These are phyloP conservation scores for Penicillium salamii DNA, from an alignment of 495 filamentous ascomycete genomes.

Conservation along the genomic window DNA sequence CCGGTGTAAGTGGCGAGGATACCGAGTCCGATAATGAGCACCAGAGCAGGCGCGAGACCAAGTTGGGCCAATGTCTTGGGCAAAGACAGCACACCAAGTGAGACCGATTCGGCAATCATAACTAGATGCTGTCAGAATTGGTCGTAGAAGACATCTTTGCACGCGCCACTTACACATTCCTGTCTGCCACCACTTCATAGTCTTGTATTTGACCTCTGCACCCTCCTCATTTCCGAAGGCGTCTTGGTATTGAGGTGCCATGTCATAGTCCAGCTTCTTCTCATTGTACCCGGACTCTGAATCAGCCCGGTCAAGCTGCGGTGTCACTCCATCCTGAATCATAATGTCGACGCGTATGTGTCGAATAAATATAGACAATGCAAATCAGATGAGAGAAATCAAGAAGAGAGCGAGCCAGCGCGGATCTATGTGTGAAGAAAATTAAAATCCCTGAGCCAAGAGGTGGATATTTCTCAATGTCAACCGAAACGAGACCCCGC, in stretches of 20 bases:
- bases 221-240: slow-evolving; percentile 39
- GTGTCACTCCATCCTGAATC: slow-evolving; percentile 16
- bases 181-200: slow-evolving; percentile 43
- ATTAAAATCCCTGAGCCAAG: slow-evolving; percentile 9
- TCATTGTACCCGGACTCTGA: slow-evolving; percentile 22
- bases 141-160: neutral
- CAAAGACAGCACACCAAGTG: slow-evolving; percentile 59
- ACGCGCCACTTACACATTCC: slow-evolving; percentile 24
- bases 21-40: slow-evolving; percentile 58
- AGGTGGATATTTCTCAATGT: slow-evolving; percentile 18
- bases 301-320: slow-evolving; percentile 14
- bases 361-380: neutral
- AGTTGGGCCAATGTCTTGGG: slow-evolving; percentile 56
- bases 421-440: slow-evolving; percentile 22
- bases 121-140: slow-evolving; percentile 24
- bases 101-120: slow-evolving; percentile 64
- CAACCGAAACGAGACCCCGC: slow-evolving; percentile 22
- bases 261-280: slow-evolving; percentile 13
- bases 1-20: slow-evolving; percentile 56
- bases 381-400: neutral
- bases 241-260: slow-evolving; percentile 22
- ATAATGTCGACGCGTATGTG: slow-evolving; percentile 10
- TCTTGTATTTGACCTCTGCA: slow-evolving; percentile 42
- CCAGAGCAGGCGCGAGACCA: slow-evolving; percentile 53
- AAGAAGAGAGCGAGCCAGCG: neutral